phyloP scores from a whole-genome alignment of 2,329 filamentous ascomycete genomes.

The Hypoxylon sp. region DNA sequence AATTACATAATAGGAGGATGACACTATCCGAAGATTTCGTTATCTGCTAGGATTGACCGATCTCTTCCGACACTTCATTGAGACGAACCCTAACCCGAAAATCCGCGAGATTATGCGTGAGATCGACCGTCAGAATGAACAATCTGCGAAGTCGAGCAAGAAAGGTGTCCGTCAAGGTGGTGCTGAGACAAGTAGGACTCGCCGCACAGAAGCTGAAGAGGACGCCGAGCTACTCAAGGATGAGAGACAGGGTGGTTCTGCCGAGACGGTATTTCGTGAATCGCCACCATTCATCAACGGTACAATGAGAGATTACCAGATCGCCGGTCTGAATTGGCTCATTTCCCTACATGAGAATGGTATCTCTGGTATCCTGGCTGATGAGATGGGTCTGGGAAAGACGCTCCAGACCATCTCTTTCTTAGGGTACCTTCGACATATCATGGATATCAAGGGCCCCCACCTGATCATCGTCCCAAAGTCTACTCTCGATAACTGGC shows the following conservation, averaged over 20 bases:
- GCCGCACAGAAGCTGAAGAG: slow-evolving; percentile 97
- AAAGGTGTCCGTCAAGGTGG: slow-evolving; percentile 85
- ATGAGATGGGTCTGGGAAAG: slow-evolving; percentile 99
- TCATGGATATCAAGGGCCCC: slow-evolving; percentile 89
- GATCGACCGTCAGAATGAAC: slow-evolving; percentile 93
- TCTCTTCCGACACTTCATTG: slow-evolving; percentile 98
- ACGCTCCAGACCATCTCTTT: slow-evolving; percentile 98
- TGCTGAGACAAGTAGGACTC: slow-evolving; percentile 80
- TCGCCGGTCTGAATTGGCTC: slow-evolving; percentile 96
- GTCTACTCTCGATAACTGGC: slow-evolving; percentile 98
- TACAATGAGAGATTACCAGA: slow-evolving; percentile 95
- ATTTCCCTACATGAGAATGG: slow-evolving; percentile 98
- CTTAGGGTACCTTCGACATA: slow-evolving; percentile 91
- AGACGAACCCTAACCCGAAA: slow-evolving; percentile 94
- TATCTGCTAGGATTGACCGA: slow-evolving; percentile 96
- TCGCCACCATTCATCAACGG: slow-evolving; percentile 92
- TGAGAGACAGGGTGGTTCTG: slow-evolving; percentile 87
- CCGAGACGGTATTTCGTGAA: slow-evolving; percentile 92
- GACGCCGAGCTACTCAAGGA: slow-evolving; percentile 91
- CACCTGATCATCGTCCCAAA: slow-evolving; percentile 95
- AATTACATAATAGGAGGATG: slow-evolving; percentile 77
- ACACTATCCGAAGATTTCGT: slow-evolving; percentile 92
- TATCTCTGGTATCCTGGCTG: slow-evolving; percentile 96
- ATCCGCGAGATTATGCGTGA: slow-evolving; percentile 94
- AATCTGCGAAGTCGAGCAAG: slow-evolving; percentile 79